A percentile compares a stretch with the other conserved stretches of the same genome.
These are phyloP conservation scores for Apiotrichum sp. DNA, from an alignment of 1,284 basidiomycete species.

Conservation along the genomic window DNA sequence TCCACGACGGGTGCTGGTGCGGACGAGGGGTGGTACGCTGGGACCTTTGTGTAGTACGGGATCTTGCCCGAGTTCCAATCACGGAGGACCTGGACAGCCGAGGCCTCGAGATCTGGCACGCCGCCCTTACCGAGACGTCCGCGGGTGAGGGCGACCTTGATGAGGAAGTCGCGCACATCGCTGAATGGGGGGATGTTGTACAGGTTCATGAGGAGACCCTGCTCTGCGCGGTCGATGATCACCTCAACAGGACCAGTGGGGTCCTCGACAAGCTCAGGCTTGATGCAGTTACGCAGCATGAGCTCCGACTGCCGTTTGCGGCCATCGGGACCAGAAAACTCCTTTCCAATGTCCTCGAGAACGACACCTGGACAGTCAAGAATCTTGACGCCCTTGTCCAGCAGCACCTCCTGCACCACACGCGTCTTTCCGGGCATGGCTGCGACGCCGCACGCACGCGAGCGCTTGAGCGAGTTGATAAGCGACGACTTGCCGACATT, in stretches of 20 bases:
- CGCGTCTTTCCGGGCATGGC: slow-evolving; percentile 93
- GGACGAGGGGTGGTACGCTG: slow-evolving; percentile 55
- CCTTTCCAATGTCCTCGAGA: slow-evolving; percentile 55
- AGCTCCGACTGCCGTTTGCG: slow-evolving; percentile 60
- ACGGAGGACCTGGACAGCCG: slow-evolving; percentile 75
- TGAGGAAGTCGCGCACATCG: slow-evolving; percentile 76
- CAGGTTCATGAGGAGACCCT: slow-evolving; percentile 64
- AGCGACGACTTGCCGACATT: slow-evolving; percentile 96
- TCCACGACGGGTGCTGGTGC: slow-evolving; percentile 11
- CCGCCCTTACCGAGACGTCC: slow-evolving; percentile 86
- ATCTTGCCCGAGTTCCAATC: slow-evolving; percentile 99
- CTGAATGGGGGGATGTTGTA: slow-evolving; percentile 71
- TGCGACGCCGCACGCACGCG: slow-evolving; percentile 83
- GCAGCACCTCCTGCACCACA: slow-evolving; percentile 84
- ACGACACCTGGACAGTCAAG: slow-evolving; percentile 96
- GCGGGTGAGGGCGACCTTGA: slow-evolving; percentile 79
- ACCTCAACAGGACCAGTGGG: slow-evolving; percentile 84
- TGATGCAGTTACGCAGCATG: slow-evolving; percentile 84
- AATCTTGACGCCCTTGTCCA: slow-evolving; percentile 87
- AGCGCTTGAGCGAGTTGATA: slow-evolving; percentile 89
- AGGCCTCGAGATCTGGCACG: slow-evolving; percentile 76
- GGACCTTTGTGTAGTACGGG: slow-evolving; percentile 76
- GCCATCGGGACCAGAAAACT: slow-evolving; percentile 51
- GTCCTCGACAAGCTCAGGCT: slow-evolving; percentile 86
- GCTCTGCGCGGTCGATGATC: slow-evolving; percentile 66